Base-by-base conservation (phyloP, 352 stramenopile species). In the Phytophthora nicotianae region DNA sequence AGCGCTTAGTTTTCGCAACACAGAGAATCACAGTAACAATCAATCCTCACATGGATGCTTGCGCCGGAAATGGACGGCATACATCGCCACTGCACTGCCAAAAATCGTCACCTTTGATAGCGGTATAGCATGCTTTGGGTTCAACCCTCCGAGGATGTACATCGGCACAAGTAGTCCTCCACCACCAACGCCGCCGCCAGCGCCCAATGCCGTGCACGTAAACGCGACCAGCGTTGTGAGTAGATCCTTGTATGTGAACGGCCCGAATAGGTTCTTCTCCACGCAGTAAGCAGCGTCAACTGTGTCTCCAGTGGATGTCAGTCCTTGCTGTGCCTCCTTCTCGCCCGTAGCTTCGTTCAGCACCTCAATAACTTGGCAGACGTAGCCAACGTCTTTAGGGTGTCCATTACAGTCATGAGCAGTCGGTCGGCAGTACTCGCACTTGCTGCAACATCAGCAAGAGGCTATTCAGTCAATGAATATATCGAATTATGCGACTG, bases 71-170 rank as follows among this genome's bases (percentile, higher is more conserved):
- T 99, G 99, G 46, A 98, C 80, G 43, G 97, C 23, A 51, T 93
- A 98, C 68, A 98, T 99, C 19, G 95, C 96, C 21, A 98, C 73
- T 4, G 95, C 93, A 27, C 95, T 97, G 57, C 96, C 97, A 55
- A 99, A 97, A 40, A 99, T 98, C 16, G 96, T 98, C 41, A 98
- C 88, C 57, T 99, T 98, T 17, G 86, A 97, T 16, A 99, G 72
- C 26, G 97, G 94, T 51, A 99, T 98, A n/a, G 96, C 96, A 54
- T 97, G 88, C 65, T 99, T 99, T 16, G 96, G 80, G 7, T 79
- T 86, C 7, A 93, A 45, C 0, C 89, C 86, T 29, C 98, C 85
- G 4, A 98, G 77, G 58, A 98, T 98, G 75, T 98, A 99, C 58
- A 98, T 89, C 1, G 97, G 96, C 20, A 99, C 96, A 2, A 99